Evolutionary conservation across 2,329 filamentous ascomycete species (phyloP), one percentile per base, ranked within the genome.

Genomic region (Curvularia hawaiiensis): DNA sequence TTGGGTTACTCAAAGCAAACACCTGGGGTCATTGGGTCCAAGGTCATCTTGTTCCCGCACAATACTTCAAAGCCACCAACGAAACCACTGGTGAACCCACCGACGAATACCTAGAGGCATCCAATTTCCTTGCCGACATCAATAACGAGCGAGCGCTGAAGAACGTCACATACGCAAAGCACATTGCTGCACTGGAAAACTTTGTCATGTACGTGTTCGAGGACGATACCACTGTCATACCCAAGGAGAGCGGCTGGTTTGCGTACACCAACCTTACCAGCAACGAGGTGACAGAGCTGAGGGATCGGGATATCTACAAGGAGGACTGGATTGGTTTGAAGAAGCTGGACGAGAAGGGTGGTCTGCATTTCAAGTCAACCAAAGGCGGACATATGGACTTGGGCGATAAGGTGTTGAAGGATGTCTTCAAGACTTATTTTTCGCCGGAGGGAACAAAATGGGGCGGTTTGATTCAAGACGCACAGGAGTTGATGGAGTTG

Each of bases 301-400:
- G 85, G 63, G 84, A 92, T 51, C 83, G 91, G 56, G 75, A 77
- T 28, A 80, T 98, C 2, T 99, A 97, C 76, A 85, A 84, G 65
- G 89, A 98, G 78, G 94, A 99, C 79, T 99, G 95, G 95, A 79
- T 99, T 28, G 95, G 95, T 0, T 79, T 99, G 74, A 90, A 85
- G 75, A 79, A 80, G 67, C 79, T 99, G 69, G 93, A 97, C 78
- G 79, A 88, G 74, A 90, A 90, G 79, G 91, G 89, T 3, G 90
- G 85, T 1, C 79, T 99, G 67, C 84, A 88, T 55, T 97, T 97
- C 77, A 82, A 87, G 74, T 87, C 82, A 2, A 84, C 87, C 0
- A 82, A 87, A 4, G 95, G 94, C 0, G 85, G 85, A 24, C 95
- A 99, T 79, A 98, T 99, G 92, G 79, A 88, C 60, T 79, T 98